These are phyloP conservation scores for Recurvomyces mirabilis DNA, from an alignment of 495 filamentous ascomycete genomes.

Conservation along the genomic window DNA sequence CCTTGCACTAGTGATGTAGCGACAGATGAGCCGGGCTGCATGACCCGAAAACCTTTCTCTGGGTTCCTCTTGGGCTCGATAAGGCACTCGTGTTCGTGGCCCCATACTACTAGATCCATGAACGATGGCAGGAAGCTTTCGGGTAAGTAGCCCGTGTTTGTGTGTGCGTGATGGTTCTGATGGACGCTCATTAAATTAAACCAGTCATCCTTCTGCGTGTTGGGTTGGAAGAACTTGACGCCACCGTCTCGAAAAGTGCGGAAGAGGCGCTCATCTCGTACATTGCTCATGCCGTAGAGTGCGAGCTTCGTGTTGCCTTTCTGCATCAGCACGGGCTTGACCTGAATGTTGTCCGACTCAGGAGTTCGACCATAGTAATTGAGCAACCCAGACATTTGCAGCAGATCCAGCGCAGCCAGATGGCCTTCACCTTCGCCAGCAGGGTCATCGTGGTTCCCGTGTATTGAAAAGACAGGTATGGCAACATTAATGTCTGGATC, in stretches of 20 bases:
- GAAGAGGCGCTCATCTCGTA: slow-evolving; percentile 87
- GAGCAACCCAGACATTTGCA: slow-evolving; percentile 79
- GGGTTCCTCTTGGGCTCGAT: slow-evolving; percentile 74
- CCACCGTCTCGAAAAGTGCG: slow-evolving; percentile 87
- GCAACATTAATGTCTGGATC: slow-evolving; percentile 96
- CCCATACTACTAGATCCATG: slow-evolving; percentile 87
- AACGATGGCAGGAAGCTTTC: slow-evolving; percentile 92
- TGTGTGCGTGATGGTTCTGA: slow-evolving; percentile 91
- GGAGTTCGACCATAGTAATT: slow-evolving; percentile 94
- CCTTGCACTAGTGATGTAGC: slow-evolving; percentile 85
- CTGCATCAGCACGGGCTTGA: slow-evolving; percentile 85
- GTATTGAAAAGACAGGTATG: slow-evolving; percentile 95
- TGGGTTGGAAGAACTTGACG: slow-evolving; percentile 84
- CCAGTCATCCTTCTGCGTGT: slow-evolving; percentile 77
- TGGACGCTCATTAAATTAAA: slow-evolving; percentile 95
- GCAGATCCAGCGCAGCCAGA: slow-evolving; percentile 76
- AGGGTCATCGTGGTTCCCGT: slow-evolving; percentile 97
- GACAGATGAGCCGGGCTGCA: slow-evolving; percentile 94
- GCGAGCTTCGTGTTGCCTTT: slow-evolving; percentile 92
- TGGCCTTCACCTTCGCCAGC: slow-evolving; percentile 89
- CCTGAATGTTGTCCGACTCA: slow-evolving; percentile 79
- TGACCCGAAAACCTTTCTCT: slow-evolving; percentile 84
- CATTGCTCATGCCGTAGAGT: slow-evolving; percentile 91
- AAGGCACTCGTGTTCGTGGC: slow-evolving; percentile 93
- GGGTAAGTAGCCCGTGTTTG: slow-evolving; percentile 78